Evolutionary conservation across 306 rosid species (phyloP), one percentile per base, ranked within the genome.

Genomic region (Aeschynomene evenia): DNA sequence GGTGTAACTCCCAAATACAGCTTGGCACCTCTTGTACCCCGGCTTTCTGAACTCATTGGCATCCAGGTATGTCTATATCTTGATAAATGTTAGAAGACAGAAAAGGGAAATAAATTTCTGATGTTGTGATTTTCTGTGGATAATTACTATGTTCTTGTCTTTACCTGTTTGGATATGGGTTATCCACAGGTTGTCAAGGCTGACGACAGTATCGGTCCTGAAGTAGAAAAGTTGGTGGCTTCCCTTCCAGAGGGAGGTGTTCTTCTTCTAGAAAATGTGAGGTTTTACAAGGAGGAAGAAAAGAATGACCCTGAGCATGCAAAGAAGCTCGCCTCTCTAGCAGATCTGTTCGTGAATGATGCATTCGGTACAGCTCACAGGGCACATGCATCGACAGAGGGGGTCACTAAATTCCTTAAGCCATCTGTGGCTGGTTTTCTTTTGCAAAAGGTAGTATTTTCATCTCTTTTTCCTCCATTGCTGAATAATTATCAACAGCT

Each of bases 371-470:
- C 99, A 51, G 99, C 99, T 22, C 99, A 95, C 45, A 91, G 99
- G 80, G 99, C 99, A 63, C 99, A 95, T 73, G 99, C 99, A 66
- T 95, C 99, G 50, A 95, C 99, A 18, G 99, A 95, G 82, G 99
- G 99, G 1, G 99, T 95, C 83, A 91, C 99, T 63, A 95, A 95
- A 71, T 95, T 74, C 82, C 82, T 95, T 85, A 95, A 83, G 80
- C 99, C 99, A 69, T 95, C 99, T 42, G 99, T 95, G 23, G 92
- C 99, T 33, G 99, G 99, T 65, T 95, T 91, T 72, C 97, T 95
- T 45, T 83, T 95, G 86, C 99, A 95, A 80, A 95, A 95, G 97
- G 99, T 90, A 43, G 65, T 77, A n/a, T n/a, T n/a, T 15, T 74
- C 69, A 24, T 76, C 71, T 33, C 48, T 26, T 8, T 18, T 29